phyloP scores from a whole-genome alignment of 2,329 filamentous ascomycete species.

The Penicillium sclerotiorum region DNA sequence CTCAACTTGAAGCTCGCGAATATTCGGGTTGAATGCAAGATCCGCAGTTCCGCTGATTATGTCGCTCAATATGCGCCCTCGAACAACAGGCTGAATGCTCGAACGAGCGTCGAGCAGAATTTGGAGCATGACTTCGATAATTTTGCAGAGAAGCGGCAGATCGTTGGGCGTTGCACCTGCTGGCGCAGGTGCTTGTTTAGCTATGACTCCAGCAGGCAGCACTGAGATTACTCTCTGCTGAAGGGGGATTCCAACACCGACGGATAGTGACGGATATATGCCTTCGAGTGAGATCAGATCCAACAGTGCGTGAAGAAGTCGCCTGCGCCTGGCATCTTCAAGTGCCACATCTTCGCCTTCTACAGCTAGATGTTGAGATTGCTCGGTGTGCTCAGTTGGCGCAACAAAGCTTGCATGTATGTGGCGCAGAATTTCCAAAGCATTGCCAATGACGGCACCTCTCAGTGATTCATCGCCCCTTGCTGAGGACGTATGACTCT shows the following conservation, averaged over 20 bases:
- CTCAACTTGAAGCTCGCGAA: slow-evolving; percentile 9
- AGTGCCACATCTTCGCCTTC: slow-evolving; percentile 33
- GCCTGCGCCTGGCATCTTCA: slow-evolving; percentile 46
- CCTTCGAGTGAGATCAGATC: slow-evolving; percentile 49
- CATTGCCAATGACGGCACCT: slow-evolving; percentile 33
- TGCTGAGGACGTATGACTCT: slow-evolving; percentile 1
- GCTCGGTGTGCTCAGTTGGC: slow-evolving; percentile 19
- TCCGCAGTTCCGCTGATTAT: slow-evolving; percentile 43
- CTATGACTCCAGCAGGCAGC: slow-evolving; percentile 45
- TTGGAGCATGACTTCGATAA: slow-evolving; percentile 31
- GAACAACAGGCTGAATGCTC: slow-evolving; percentile 44
- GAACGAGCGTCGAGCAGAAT: slow-evolving; percentile 36
- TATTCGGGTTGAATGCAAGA: slow-evolving; percentile 40
- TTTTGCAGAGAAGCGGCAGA: slow-evolving; percentile 33
- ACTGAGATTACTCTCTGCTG: slow-evolving; percentile 48
- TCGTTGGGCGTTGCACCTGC: slow-evolving; percentile 28
- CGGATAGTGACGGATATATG: slow-evolving; percentile 47
- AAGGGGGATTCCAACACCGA: slow-evolving; percentile 47
- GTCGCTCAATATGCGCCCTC: slow-evolving; percentile 44
- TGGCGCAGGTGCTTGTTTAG: slow-evolving; percentile 32
- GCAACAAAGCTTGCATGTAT: slow-evolving; percentile 41
- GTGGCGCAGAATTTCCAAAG: slow-evolving; percentile 36
- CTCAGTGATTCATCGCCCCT: slow-evolving; percentile 25
- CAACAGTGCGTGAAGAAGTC: slow-evolving; percentile 43
- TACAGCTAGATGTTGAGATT: neutral